These are phyloP conservation scores for Apium graveolens DNA, from an alignment of 129 eudicot species.

Conservation along the genomic window DNA sequence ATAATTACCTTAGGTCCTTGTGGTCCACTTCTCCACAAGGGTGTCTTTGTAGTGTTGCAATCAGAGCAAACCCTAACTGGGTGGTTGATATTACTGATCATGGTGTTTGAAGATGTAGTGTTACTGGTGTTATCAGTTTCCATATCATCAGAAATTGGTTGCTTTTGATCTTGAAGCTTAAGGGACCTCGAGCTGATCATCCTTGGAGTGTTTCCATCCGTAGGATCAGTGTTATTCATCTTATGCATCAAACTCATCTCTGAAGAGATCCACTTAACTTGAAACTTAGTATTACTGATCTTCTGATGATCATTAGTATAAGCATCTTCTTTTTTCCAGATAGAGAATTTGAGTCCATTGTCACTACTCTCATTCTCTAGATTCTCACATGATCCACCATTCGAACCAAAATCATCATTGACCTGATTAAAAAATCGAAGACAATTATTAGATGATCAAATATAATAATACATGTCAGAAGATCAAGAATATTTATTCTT, in stretches of 20 bases:
- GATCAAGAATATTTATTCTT: not conserved
- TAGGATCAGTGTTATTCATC: constrained; percentile 45
- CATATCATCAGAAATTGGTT: constrained; percentile 20
- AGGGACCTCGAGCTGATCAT: not conserved
- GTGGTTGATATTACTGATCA: constrained; percentile 17
- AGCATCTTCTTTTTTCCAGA: constrained; percentile 45
- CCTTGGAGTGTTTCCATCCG: constrained; percentile 11
- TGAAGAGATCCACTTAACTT: constrained; percentile 61
- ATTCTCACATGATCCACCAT: constrained; percentile 25
- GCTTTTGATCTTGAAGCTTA: constrained; percentile 25
- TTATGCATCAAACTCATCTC: constrained; percentile 69
- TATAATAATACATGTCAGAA: not conserved
- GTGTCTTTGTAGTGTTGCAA: constrained; percentile 86
- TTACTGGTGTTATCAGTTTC: constrained; percentile 41
- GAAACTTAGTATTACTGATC: constrained; percentile 16
- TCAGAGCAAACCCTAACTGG: constrained; percentile 84
- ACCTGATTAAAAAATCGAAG: constrained; percentile 27
- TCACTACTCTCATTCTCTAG: constrained; percentile 24
- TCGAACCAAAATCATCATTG: constrained; percentile 25
- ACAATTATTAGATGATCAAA: not conserved
- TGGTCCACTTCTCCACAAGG: constrained; percentile 97
- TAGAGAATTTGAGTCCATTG: constrained; percentile 42
- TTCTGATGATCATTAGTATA: not conserved
- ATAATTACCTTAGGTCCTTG: constrained; percentile 75
- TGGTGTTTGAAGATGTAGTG: constrained; percentile 25